Evolutionary conservation across 257 asterid genomes (phyloP).

Genomic region (Solanum piurae): DNA sequence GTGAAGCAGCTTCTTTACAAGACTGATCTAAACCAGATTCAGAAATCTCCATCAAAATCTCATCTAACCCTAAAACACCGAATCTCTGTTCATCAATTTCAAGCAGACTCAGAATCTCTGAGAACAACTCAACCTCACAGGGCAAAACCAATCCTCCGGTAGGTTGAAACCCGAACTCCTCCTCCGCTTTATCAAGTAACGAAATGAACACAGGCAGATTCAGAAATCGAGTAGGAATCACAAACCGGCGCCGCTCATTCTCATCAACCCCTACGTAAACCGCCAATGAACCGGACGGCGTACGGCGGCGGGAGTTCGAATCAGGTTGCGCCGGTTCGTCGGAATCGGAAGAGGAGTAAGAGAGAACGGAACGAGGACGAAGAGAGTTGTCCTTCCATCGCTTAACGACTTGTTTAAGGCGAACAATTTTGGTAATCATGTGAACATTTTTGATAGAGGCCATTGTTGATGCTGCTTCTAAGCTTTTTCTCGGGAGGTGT

Average conservation of each 20-base stretch:
- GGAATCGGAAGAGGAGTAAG: background rate
- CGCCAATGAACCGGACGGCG: constrained; percentile 47
- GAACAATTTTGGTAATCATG: constrained; percentile 47
- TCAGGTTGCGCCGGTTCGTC: background rate
- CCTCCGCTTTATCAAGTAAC: constrained; percentile 48
- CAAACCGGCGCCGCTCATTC: constrained; percentile 33
- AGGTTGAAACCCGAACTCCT: constrained; percentile 54
- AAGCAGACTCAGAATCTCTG: constrained; percentile 24
- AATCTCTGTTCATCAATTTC: constrained; percentile 40
- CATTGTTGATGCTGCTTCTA: background rate
- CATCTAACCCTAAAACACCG: constrained; percentile 31
- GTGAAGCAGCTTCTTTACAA: constrained; percentile 33
- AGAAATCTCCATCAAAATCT: constrained; percentile 19
- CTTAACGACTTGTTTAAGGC: constrained; percentile 36
- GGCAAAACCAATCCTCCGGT: constrained; percentile 52
- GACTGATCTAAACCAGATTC: constrained; percentile 12
- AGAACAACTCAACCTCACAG: constrained; percentile 36
- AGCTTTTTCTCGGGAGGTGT: background rate
- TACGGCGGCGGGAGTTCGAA: background rate
- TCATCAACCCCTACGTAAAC: constrained; percentile 38
- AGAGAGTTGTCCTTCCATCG: constrained; percentile 49
- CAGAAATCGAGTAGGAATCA: constrained; percentile 55
- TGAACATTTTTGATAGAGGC: constrained; percentile 1
- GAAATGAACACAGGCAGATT: constrained; percentile 44
- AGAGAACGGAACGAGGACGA: background rate